phyloP scores from a whole-genome alignment of 129 eudicot species.

The Erigeron canadensis region DNA sequence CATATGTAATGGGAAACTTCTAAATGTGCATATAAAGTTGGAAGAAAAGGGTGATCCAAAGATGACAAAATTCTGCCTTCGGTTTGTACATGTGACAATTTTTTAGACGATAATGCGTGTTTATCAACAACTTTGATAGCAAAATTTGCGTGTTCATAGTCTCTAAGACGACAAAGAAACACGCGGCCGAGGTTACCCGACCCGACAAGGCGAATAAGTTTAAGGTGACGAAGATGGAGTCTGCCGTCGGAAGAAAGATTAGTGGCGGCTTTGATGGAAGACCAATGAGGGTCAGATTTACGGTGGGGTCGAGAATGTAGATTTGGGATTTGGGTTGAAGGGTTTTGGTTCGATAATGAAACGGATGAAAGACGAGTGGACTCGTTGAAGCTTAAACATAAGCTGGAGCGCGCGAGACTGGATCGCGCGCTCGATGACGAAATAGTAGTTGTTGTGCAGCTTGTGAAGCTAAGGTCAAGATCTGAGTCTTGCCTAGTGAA shows the following conservation, averaged over 20 bases:
- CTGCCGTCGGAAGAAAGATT: conserved; percentile 66
- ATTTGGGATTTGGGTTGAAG: conserved; percentile 37
- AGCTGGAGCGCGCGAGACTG: conserved; percentile 75
- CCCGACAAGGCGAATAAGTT: conserved; percentile 76
- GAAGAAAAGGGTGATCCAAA: conserved; percentile 83
- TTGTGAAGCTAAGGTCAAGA: conserved; percentile 59
- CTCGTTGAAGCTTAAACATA: conserved; percentile 82
- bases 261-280: conserved; percentile 65
- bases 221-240: conserved; percentile 89
- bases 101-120: conserved; percentile 47
- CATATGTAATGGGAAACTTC: conserved; percentile 81
- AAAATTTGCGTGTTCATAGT: conserved; percentile 67
- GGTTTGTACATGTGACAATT: conserved; percentile 64
- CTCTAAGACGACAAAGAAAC: conserved; percentile 76
- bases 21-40: conserved; percentile 81
- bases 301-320: conserved; percentile 67
- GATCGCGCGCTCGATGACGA: conserved; percentile 50
- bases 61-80: conserved; percentile 67
- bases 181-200: conserved; percentile 90
- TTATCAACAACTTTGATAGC: conserved; percentile 82
- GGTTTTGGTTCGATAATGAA: conserved; percentile 21
- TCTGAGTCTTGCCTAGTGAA: conserved; percentile 51
- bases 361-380: conserved; percentile 51
- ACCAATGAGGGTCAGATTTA: conserved; percentile 62
- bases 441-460: conserved; percentile 42